These are phyloP conservation scores for Penicillium sclerotigenum DNA, from an alignment of 2,329 filamentous ascomycete genomes.

Conservation along the genomic window DNA sequence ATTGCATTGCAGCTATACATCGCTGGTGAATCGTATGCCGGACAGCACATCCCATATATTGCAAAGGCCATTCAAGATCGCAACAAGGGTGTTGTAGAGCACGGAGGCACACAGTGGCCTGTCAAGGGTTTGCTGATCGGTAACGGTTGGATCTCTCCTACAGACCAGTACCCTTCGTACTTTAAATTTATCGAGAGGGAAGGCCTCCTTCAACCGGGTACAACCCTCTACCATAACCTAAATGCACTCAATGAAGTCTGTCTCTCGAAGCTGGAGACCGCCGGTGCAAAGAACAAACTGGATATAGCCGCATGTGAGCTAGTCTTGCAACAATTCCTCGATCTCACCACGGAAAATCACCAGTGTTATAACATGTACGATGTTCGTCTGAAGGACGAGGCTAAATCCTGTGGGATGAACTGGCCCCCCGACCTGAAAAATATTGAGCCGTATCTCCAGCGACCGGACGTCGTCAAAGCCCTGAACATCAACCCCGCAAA, in stretches of 20 bases:
- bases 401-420: constrained; percentile 83
- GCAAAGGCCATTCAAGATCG: constrained; percentile 84
- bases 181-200: constrained; percentile 76
- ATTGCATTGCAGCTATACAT: constrained; percentile 69
- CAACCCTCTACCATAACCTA: constrained; percentile 59
- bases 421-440: constrained; percentile 84
- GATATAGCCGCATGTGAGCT: constrained; percentile 70
- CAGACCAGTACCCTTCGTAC: constrained; percentile 86
- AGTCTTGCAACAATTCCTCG: constrained; percentile 71
- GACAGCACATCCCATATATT: constrained; percentile 96
- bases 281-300: constrained; percentile 60
- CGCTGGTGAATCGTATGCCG: constrained; percentile 93
- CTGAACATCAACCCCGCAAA: constrained; percentile 81
- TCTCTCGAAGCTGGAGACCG: constrained; percentile 56
- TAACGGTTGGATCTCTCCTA: constrained; percentile 93
- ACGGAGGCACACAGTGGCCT: constrained; percentile 61
- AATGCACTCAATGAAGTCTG: constrained; percentile 70
- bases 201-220: constrained; percentile 66
- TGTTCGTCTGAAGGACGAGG: constrained; percentile 75
- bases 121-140: constrained; percentile 86
- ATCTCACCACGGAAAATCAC: constrained; percentile 57
- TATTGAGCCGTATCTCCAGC: constrained; percentile 81
- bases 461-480: constrained; percentile 71
- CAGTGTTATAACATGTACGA: constrained; percentile 97
- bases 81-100: constrained; percentile 61